Evolutionary conservation across 129 eudicot genomes (phyloP).

Genomic region (Flaveria ramosissima): DNA sequence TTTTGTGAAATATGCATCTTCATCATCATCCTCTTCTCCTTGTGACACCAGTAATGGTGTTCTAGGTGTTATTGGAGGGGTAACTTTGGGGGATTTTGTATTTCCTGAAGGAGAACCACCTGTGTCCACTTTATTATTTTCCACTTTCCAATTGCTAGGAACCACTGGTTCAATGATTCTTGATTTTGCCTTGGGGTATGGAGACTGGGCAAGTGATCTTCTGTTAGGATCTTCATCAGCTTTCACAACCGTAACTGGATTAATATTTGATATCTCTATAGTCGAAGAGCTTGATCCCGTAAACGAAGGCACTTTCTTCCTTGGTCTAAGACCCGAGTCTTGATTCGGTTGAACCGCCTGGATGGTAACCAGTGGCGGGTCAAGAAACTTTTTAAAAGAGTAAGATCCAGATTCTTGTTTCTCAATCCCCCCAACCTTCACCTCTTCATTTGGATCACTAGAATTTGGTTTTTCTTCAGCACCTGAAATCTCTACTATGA

Average conservation of each 20-base stretch:
- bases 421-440: conserved; percentile 15
- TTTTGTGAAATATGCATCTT: conserved; percentile 38
- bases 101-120: conserved; percentile 40
- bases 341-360: conserved; percentile 16
- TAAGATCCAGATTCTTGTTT: conserved; percentile 37
- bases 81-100: conserved; percentile 20
- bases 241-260: conserved; percentile 29
- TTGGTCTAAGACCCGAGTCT: conserved; percentile 30
- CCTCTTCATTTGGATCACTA: conserved; percentile 20
- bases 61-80: conserved; percentile 49
- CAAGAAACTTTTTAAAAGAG: conserved; percentile 34
- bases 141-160: conserved; percentile 29
- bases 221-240: conserved; percentile 20
- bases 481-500: conserved; percentile 38
- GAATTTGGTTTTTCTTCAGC: conserved; percentile 24
- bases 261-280: conserved; percentile 27
- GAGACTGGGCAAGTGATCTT: conserved; percentile 26
- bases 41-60: conserved; percentile 42
- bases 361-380: conserved; percentile 9
- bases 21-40: conserved; percentile 38
- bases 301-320: conserved; percentile 17
- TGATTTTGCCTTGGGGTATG: conserved; percentile 49
- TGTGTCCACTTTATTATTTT: conserved; percentile 21
- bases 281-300: conserved; percentile 9
- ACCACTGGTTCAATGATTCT: conserved; percentile 49